These are phyloP conservation scores for Glycine tomentella DNA, from an alignment of 306 rosid genomes.

Conservation along the genomic window DNA sequence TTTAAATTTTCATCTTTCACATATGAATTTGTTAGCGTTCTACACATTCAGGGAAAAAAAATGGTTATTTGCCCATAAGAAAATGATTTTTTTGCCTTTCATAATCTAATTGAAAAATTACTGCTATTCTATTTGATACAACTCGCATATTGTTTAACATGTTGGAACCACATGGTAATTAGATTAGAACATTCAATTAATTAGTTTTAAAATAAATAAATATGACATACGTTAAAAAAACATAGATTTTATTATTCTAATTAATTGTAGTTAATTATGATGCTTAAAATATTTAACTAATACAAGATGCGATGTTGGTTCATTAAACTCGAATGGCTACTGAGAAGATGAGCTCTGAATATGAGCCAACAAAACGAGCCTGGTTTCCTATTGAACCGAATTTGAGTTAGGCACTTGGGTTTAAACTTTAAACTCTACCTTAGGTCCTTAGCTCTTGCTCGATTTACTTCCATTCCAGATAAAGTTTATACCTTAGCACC, in stretches of 20 bases:
- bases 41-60: too few species aligned
- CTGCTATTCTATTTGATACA: not conserved
- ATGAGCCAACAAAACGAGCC: too few species aligned
- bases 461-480: not conserved
- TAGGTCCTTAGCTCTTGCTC: not conserved
- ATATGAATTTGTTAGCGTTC: too few species aligned
- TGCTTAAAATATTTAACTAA: not conserved
- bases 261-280: not conserved
- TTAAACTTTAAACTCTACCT: not conserved
- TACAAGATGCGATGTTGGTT: too few species aligned
- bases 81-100: not conserved
- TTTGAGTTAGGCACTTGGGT: too few species aligned
- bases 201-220: not conserved
- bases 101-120: not conserved
- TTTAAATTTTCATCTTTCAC: too few species aligned
- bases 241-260: not conserved
- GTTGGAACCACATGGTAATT: not conserved
- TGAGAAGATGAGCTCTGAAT: too few species aligned
- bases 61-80: too few species aligned
- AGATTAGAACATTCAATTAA: not conserved
- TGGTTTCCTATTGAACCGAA: too few species aligned
- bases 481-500: too few species aligned
- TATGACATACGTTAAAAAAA: not conserved
- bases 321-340: too few species aligned
- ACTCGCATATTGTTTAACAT: not conserved